Base-by-base conservation (phyloP, 345 rosid species). In the Laguncularia racemosa region DNA sequence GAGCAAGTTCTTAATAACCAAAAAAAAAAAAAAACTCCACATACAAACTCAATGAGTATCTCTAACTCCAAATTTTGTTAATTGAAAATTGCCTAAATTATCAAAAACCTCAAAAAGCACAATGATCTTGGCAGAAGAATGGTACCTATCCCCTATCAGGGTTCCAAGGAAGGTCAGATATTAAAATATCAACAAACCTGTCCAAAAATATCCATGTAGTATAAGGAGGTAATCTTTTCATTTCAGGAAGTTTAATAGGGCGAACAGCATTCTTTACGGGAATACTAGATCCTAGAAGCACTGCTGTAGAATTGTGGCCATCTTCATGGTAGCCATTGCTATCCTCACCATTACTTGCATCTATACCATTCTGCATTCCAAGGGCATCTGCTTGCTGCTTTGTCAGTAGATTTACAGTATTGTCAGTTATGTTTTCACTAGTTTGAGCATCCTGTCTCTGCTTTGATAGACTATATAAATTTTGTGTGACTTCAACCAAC, bases 171-270 rank as follows among this genome's bases (percentile, higher is more conserved):
- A 33, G 40, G 40, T 33, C 40, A 33, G 40, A 1, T 33, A 33
- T 33, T 33, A 56, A 20, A 69, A 64, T 57, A 18, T 46, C 20
- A 52, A 64, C 75, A 48, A 60, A 88, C 99, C 97, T 93, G 70
- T 93, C 97, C 68, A 93, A 76, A 70, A 93, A 93, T 47, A 87
- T 74, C 97, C 97, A 93, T 12, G 97, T 87, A 26, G 99, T 93
- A 78, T 93, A 93, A 53, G 97, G 95, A 14, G 97, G 85, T 67
- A 93, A 67, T 64, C 83, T 85, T 78, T 82, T 93, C 53, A 79
- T 67, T 55, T 85, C 99, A 20, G 84, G 68, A 44, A 93, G 84
- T 65, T 87, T 93, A 66, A 85, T 70, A 5, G 95, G 89, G 33
- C 89, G 82, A 63, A 87, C 77, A 52, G 86, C 76, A 74, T 78